A percentile compares a stretch with the other conserved stretches of the same genome.
phyloP scores from a whole-genome alignment of 192 early-diverging fungal species.

The Lunasporangiospora selenospora region DNA sequence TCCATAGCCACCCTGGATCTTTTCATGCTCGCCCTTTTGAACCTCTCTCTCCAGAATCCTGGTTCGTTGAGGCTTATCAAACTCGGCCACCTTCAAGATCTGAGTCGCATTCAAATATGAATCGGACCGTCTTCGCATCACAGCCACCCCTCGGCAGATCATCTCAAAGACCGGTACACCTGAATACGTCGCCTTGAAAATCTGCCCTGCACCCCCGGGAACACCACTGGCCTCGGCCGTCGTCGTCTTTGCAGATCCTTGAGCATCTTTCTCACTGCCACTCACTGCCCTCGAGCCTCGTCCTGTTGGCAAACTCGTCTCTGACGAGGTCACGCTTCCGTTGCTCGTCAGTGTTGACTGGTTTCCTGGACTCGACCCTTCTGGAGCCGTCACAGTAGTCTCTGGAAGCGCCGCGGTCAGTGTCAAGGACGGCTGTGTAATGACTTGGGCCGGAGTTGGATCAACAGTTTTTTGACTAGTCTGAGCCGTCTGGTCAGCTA shows the following conservation, averaged over 20 bases:
- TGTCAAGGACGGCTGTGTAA: too few relatives aligned
- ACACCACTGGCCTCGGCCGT: too few relatives aligned
- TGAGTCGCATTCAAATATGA: conserved; percentile 98
- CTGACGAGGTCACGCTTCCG: conserved; percentile 6
- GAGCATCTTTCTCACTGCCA: too few relatives aligned
- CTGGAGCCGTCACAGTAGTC: background rate
- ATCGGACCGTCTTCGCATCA: conserved; percentile 82
- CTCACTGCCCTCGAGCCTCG: too few relatives aligned
- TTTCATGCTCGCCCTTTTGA: conserved; percentile 87
- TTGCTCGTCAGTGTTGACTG: too few relatives aligned
- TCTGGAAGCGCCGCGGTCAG: too few relatives aligned
- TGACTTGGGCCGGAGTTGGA: background rate
- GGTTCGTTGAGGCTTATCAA: conserved; percentile 92
- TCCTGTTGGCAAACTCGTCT: too few relatives aligned
- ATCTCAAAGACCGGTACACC: conserved; percentile 97
- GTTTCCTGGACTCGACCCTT: background rate
- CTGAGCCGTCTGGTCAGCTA: background rate
- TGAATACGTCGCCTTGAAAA: conserved; percentile 93
- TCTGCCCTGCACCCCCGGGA: too few relatives aligned
- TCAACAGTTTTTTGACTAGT: background rate
- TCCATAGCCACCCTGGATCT: conserved; percentile 98
- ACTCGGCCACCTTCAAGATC: conserved; percentile 95
- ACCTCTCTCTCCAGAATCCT: conserved; percentile 95
- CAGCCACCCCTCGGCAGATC: conserved; percentile 69
- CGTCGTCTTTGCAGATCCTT: too few relatives aligned